Conservation (phyloP, 2,329 filamentous ascomycete species). For the Fusarium sp. region DNA sequence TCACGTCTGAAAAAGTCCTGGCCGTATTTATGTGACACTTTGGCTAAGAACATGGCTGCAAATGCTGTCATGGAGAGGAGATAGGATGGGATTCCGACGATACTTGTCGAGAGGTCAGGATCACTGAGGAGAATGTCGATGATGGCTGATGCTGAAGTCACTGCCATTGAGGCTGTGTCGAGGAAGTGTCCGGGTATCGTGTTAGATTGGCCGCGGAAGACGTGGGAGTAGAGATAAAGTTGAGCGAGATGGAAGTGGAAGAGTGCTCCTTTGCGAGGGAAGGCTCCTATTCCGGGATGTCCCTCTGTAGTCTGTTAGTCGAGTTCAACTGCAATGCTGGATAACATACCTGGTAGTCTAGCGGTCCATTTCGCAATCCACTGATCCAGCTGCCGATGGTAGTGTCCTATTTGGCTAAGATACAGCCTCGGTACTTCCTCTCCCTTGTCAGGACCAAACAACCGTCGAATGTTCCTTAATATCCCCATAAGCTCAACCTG, state of each 20-base stretch:
- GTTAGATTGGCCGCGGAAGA: constrained; percentile 54
- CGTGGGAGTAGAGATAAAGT: constrained; percentile 56
- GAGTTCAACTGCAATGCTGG: accelerated
- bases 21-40: constrained; percentile 58
- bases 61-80: constrained; percentile 66
- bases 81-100: constrained; percentile 61
- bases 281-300: constrained; percentile 52
- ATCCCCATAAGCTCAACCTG: constrained; percentile 70
- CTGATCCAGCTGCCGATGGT: constrained; percentile 52
- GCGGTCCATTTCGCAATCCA: constrained; percentile 54
- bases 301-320: constrained; percentile 43
- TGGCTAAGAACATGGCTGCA: constrained; percentile 63
- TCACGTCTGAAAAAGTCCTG: constrained; percentile 54
- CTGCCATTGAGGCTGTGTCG: constrained; percentile 50
- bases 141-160: constrained; percentile 56
- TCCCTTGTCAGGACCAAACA: constrained; percentile 68
- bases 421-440: constrained; percentile 63
- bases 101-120: constrained; percentile 54
- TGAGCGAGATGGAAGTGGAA: constrained; percentile 58
- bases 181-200: constrained; percentile 51
- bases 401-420: constrained; percentile 58
- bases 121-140: constrained; percentile 59
- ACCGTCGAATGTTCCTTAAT: constrained; percentile 64
- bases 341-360: constrained; percentile 45
- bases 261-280: constrained; percentile 55